These are phyloP conservation scores for Penicillium italicum DNA, from an alignment of 2,329 filamentous ascomycete species.

Conservation along the genomic window DNA sequence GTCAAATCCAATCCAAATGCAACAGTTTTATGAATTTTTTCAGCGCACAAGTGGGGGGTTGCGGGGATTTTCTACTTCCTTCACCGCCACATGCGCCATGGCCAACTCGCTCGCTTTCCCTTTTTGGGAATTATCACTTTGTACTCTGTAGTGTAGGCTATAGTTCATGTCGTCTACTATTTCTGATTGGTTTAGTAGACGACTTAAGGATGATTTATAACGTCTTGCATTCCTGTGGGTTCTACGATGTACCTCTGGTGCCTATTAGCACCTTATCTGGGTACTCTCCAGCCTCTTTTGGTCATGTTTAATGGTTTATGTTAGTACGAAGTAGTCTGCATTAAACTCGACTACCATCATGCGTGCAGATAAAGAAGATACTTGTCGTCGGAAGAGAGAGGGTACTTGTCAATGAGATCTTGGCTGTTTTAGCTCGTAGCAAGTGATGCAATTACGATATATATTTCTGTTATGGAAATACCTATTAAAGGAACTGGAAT, in stretches of 20 bases:
- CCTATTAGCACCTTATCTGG: neutral
- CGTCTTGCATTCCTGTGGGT: neutral
- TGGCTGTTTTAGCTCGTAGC: neutral
- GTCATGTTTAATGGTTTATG: neutral
- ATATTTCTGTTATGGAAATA: neutral
- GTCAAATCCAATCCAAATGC: neutral
- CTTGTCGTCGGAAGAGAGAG: no score
- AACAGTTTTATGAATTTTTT: neutral
- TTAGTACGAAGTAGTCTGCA: neutral
- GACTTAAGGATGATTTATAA: neutral
- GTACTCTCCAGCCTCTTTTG: neutral
- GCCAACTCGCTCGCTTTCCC: slow-evolving; percentile 25
- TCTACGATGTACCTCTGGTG: neutral
- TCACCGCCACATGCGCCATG: slow-evolving; percentile 28
- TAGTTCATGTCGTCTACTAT: neutral
- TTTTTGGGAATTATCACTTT: slow-evolving; percentile 7
- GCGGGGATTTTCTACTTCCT: slow-evolving; percentile 18
- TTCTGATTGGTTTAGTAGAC: neutral
- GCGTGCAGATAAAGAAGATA: neutral
- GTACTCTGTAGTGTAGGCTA: neutral
- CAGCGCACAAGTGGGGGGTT: slow-evolving; percentile 20
- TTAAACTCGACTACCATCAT: neutral
- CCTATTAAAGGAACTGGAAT: neutral
- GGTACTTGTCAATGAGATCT: neutral
- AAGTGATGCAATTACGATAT: neutral